Base-by-base conservation (phyloP, 805 yeast genomes). In the Starmerella scarabaei region DNA sequence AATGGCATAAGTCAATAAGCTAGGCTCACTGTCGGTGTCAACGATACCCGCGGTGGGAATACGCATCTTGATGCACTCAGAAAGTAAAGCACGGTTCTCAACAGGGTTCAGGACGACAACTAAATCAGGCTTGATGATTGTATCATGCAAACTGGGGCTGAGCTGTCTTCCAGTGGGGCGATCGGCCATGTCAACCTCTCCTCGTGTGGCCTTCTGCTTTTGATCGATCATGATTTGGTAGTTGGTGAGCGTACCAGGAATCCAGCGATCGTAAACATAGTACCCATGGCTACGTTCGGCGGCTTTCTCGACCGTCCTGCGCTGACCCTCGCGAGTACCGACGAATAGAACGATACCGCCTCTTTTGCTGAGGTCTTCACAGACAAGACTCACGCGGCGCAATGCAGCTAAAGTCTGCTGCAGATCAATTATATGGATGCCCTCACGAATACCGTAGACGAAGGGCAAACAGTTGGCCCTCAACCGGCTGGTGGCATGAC, bases 201-300 rank as follows among this genome's bases (percentile, higher is more conserved):
- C 72, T 53, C 80, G 72, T 28, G 31, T 30, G 19, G 37, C 40
- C 35, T 36, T 34, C 32, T 73, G 75, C 71, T 76, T 73, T 30
- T 62, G 61, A 30, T 65, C 63, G 8, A 72, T 63, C 18, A 80
- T 75, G 55, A 75, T 80, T 23, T 76, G 66, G 40, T 83, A 75
- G 62, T 91, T 91, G 33, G 97, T 84, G 50, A 91, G 68, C 19
- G 93, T 80, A 49, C 98, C 98, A 2, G 96, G 95, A 44, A 82
- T 73, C 98, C 98, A 91, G 56, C 85, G 75, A 35, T 75, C 70
- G 18, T 80, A 68, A 17, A 91, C 86, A 55, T 79, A 85, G 61
- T 75, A 84, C 14, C 93, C 95, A 42, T 73, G 69, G 40, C 77
- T 66, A 50, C 93, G 71, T 34, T 66, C 63, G 2, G 97, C 93